Evolutionary conservation across 1,139 yeast species (phyloP), one percentile per base, ranked within the genome.

Genomic region (Waltiozyma sp.): DNA sequence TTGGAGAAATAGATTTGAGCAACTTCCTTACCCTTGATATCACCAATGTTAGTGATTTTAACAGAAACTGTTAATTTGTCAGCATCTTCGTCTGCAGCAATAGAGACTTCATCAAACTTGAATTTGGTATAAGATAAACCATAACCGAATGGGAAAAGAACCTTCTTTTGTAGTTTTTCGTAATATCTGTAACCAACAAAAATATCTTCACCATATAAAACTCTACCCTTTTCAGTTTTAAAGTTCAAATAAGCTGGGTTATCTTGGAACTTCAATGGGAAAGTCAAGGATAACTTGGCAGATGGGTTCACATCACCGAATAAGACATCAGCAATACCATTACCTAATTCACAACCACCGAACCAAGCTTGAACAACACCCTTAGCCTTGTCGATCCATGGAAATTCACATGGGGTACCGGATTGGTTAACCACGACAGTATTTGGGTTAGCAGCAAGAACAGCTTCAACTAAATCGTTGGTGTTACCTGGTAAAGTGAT

Each of bases 281-380:
- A 76, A 3, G 84, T 70, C 46, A 79, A 66, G 2, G 86, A 75
- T 39, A 80, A 61, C 54, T 73, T 77, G 36, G 83, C 87, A 33
- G 75, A 70, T 35, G 87, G 86, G 54, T 76, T 77, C 16, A 66
- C 70, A 42, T 77, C 83, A 15, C 86, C 87, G 58, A 74, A 80
- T 42, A 76, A 52, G 24, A 75, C 68, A 50, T 76, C 81, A 2
- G 78, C 80, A 49, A 75, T 67, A 45, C 75, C 72, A 53, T 72
- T 57, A 55, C 75, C 77, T 45, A 66, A 53, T 50, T 71, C 75
- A 48, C 61, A 64, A 44, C 75, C 75, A 48, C 72, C 71, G 49
- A 66, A 70, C 68, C 70, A 66, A 18, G 70, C 76, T 45, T 77
- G 82, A 8, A 77, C 60, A 36, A 77, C 52, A 4, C 73, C 73